phyloP scores from a whole-genome alignment of 2,329 filamentous ascomycete genomes.

The Pseudocercospora vitis region DNA sequence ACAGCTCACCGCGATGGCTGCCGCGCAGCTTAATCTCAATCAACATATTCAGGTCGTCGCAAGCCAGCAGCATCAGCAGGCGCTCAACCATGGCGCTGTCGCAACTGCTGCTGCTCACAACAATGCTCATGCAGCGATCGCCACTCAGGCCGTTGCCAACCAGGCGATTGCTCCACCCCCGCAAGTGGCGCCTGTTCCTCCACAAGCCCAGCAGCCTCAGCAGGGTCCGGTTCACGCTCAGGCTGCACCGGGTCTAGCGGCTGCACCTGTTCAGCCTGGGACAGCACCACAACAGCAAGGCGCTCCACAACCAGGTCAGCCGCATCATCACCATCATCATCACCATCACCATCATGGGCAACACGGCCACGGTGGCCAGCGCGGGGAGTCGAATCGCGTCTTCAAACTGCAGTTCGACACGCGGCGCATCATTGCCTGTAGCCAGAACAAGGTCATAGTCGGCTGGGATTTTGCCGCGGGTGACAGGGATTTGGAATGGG shows the following conservation, averaged over 20 bases:
- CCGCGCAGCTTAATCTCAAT: conserved; percentile 21
- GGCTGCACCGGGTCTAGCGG: conserved; percentile 1
- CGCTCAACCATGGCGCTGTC: conserved; percentile 9
- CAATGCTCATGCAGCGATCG: conserved; percentile 7
- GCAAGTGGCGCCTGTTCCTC: neutral
- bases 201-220: conserved; percentile 1
- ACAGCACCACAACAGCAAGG: conserved; percentile 31
- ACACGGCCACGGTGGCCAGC: conserved; percentile 24
- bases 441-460: conserved; percentile 85
- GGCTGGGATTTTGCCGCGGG: conserved; percentile 97
- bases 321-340: conserved; percentile 34
- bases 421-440: conserved; percentile 89
- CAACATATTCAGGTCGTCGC: conserved; percentile 20
- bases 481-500: conserved; percentile 60
- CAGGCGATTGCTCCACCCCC: conserved; percentile 1
- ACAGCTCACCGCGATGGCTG: conserved; percentile 22
- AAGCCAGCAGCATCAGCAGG: conserved; percentile 20
- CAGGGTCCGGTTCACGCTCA: conserved; percentile 4
- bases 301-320: conserved; percentile 34
- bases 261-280: conserved; percentile 13
- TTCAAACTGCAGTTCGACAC: conserved; percentile 98
- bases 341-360: conserved; percentile 25
- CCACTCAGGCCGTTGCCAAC: neutral
- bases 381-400: conserved; percentile 59
- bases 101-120: conserved; percentile 1